phyloP scores from a whole-genome alignment of 176 grass and related monocot species.

The Aegilops sharonensis region DNA sequence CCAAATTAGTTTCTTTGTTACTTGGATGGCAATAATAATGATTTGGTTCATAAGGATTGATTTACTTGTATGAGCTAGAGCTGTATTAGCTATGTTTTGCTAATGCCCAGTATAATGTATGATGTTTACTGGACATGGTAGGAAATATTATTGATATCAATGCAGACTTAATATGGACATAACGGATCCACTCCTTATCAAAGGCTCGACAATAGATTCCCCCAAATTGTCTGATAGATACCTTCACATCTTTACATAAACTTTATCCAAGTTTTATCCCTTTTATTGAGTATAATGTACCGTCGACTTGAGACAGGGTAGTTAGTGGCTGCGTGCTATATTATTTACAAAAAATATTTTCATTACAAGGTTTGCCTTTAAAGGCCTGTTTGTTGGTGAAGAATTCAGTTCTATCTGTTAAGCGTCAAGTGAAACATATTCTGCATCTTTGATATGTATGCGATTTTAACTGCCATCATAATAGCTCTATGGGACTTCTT shows the following conservation, averaged over 20 bases:
- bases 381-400: background rate
- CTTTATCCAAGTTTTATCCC: background rate
- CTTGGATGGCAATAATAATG: background rate
- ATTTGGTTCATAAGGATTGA: background rate
- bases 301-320: background rate
- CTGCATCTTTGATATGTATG: background rate
- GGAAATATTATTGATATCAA: background rate
- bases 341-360: background rate
- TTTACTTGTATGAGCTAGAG: background rate
- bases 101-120: background rate
- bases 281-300: background rate
- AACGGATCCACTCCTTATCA: background rate
- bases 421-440: background rate
- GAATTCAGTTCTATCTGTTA: background rate
- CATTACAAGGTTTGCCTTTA: slow-evolving; percentile 3
- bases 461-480: background rate
- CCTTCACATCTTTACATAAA: background rate
- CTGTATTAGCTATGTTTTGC: background rate
- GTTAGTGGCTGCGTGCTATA: background rate
- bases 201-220: background rate
- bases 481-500: background rate
- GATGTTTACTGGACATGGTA: background rate
- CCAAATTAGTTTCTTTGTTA: background rate
- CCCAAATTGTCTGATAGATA: background rate
- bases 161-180: background rate